Evolutionary conservation across 805 yeast species (phyloP).

Genomic region (Nakazawaea anatomiae): DNA sequence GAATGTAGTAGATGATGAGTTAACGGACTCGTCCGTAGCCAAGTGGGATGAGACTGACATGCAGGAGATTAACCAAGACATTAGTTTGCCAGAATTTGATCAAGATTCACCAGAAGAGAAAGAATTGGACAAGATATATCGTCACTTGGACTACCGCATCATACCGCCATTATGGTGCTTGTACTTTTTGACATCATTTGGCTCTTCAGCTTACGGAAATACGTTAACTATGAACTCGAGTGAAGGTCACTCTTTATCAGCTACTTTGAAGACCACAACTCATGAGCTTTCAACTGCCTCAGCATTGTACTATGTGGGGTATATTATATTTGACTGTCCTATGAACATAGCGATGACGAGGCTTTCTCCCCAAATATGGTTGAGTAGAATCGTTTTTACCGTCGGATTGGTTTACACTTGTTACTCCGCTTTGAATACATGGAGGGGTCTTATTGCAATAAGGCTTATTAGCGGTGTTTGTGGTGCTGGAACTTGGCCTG

Average conservation of each 20-base stretch:
- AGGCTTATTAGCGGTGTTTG: constrained; percentile 70
- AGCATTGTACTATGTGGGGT: constrained; percentile 79
- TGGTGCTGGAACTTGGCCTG: constrained; percentile 91
- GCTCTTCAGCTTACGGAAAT: constrained; percentile 70
- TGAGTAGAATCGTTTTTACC: constrained; percentile 67
- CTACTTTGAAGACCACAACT: constrained; percentile 42
- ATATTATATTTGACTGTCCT: constrained; percentile 79
- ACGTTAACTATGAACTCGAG: constrained; percentile 72
- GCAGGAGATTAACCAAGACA: not conserved
- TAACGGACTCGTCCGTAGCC: not conserved
- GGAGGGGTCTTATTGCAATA: constrained; percentile 61
- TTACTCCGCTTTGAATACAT: constrained; percentile 52
- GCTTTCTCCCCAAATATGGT: constrained; percentile 81
- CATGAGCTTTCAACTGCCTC: constrained; percentile 68
- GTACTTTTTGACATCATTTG: constrained; percentile 76
- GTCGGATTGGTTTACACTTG: constrained; percentile 78
- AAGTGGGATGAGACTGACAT: not conserved
- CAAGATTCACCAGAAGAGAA: constrained; percentile 16
- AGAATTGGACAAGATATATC: constrained; percentile 47
- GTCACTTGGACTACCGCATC: constrained; percentile 62
- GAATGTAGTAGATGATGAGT: not conserved
- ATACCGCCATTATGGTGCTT: constrained; percentile 80
- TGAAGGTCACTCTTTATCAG: constrained; percentile 54
- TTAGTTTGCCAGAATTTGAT: no score
- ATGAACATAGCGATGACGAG: constrained; percentile 83